These are phyloP conservation scores for Puccinellia tenuiflora DNA, from an alignment of 176 grass and related monocot genomes.

Conservation along the genomic window DNA sequence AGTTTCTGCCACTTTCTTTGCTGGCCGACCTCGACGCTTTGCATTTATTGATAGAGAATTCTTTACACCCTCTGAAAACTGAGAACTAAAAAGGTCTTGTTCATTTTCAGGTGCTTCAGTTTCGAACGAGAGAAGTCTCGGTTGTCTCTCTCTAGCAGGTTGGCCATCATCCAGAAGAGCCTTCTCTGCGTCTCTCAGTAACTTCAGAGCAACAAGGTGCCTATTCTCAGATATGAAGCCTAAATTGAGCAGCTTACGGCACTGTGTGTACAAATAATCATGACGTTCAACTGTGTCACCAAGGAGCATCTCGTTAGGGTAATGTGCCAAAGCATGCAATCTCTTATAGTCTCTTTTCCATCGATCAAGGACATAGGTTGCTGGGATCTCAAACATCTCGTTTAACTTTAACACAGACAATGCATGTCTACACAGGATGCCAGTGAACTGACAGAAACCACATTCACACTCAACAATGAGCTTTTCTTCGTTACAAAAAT, in stretches of 20 bases:
- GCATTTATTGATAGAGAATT: conserved; percentile 47
- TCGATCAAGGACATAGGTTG: conserved; percentile 66
- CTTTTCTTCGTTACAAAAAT: conserved; percentile 56
- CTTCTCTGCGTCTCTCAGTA: conserved; percentile 72
- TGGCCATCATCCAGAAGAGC: conserved; percentile 63
- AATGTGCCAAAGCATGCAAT: conserved; percentile 49
- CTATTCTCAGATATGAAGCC: conserved; percentile 83
- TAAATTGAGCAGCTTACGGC: conserved; percentile 58
- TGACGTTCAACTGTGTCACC: conserved; percentile 36
- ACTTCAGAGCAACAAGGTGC: conserved; percentile 75
- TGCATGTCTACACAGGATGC: conserved; percentile 87
- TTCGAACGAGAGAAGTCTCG: conserved; percentile 72
- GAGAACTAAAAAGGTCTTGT: conserved; percentile 40
- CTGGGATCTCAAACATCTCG: conserved; percentile 81
- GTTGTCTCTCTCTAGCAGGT: conserved; percentile 51
- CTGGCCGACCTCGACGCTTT: conserved; percentile 60
- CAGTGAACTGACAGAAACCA: conserved; percentile 76
- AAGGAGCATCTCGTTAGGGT: conserved; percentile 30
- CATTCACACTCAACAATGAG: conserved; percentile 67
- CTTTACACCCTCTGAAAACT: conserved; percentile 49
- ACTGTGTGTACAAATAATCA: conserved; percentile 48
- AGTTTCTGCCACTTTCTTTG: conserved; percentile 65
- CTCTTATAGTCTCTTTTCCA: conserved; percentile 91
- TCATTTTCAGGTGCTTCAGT: conserved; percentile 63
- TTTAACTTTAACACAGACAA: conserved; percentile 91